These are phyloP conservation scores for Xylariaceae sp. DNA, from an alignment of 2,329 filamentous ascomycete genomes.

Conservation along the genomic window DNA sequence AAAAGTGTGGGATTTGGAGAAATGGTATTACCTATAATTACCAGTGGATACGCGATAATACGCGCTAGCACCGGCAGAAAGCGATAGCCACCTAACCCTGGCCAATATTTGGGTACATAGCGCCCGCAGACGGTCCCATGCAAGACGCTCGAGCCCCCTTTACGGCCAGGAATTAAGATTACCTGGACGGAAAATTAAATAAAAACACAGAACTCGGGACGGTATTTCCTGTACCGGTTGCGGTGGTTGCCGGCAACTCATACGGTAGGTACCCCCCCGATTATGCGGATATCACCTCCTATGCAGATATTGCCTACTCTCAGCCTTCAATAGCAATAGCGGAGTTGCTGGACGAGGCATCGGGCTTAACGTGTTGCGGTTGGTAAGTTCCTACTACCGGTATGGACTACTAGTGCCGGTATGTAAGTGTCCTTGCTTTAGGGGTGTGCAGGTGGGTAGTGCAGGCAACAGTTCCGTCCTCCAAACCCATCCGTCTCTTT, in stretches of 20 bases:
- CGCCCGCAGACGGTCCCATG: slow-evolving; percentile 18
- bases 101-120: slow-evolving; percentile 20
- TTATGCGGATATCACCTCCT: too few relatives aligned
- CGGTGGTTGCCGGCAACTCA: too few relatives aligned
- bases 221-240: too few relatives aligned
- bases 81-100: slow-evolving; percentile 19
- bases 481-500: too few relatives aligned
- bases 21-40: slow-evolving; percentile 29
- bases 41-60: slow-evolving; percentile 17
- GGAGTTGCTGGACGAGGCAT: not conserved
- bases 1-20: slow-evolving; percentile 27
- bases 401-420: too few relatives aligned
- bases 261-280: too few relatives aligned
- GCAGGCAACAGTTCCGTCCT: too few relatives aligned
- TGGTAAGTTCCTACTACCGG: not conserved
- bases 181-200: not conserved
- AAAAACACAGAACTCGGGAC: too few relatives aligned
- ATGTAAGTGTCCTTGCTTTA: not conserved
- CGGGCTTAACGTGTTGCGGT: not conserved
- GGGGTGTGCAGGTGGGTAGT: too few relatives aligned
- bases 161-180: slow-evolving; percentile 10
- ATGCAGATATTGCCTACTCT: too few relatives aligned
- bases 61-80: slow-evolving; percentile 10
- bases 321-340: too few relatives aligned
- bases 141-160: slow-evolving; percentile 19